phyloP scores from a whole-genome alignment of 2,329 filamentous ascomycete genomes.

The Cryphonectria nitschkei region DNA sequence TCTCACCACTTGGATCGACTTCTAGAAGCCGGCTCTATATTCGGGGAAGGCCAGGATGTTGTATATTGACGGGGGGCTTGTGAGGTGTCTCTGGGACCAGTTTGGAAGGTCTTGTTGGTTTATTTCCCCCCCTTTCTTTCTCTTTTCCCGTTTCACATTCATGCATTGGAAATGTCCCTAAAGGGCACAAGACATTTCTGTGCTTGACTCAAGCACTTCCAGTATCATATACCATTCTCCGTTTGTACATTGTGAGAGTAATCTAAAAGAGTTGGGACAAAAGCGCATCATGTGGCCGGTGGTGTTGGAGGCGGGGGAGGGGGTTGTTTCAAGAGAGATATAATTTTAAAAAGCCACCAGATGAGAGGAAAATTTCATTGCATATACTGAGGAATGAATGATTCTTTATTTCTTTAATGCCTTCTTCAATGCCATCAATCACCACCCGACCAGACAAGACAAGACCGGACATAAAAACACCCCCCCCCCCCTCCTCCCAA shows the following conservation, averaged over 20 bases:
- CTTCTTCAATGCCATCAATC: too few species aligned
- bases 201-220: neutral
- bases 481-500: too few species aligned
- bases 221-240: neutral
- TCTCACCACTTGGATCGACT: neutral
- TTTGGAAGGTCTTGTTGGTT: neutral
- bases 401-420: neutral
- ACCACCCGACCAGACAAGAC: too few species aligned
- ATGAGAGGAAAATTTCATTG: neutral
- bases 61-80: constrained; percentile 2
- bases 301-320: neutral
- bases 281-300: neutral
- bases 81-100: neutral
- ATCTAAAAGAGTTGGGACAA: neutral
- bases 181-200: neutral
- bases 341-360: too few species aligned
- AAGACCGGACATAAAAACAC: too few species aligned
- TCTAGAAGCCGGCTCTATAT: neutral
- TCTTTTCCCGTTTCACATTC: neutral
- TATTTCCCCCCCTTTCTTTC: neutral
- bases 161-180: neutral
- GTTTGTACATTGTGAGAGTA: neutral
- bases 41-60: neutral
- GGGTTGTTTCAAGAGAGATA: neutral
- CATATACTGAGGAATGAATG: neutral